Evolutionary conservation across 805 yeast species (phyloP), one percentile per base, ranked within the genome.

Genomic region (Blastobotrys parvus): DNA sequence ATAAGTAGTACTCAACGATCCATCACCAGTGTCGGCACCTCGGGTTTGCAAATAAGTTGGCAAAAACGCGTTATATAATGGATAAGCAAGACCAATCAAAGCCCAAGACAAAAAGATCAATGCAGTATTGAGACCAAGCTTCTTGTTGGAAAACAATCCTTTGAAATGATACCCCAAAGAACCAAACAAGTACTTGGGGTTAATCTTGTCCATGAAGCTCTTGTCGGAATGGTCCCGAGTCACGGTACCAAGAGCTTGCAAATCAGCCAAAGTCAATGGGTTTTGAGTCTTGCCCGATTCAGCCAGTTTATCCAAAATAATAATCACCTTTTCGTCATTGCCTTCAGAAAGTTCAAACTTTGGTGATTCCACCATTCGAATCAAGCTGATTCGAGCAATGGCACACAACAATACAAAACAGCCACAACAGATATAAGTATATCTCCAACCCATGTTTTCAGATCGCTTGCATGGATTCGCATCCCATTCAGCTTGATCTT

Each of bases 401-500:
- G 76, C 75, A 47, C 69, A 68, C 48, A 68, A 63, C 29, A 70
- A 43, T 3, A 78, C 78, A 43, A 77, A 58, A 3, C 72, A 78
- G 7, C 78, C 75, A 54, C 74, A 68, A 11, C 70, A 65, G 55
- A 67, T 74, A 66, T 75, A 72, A 41, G 68, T 64, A 57, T 77
- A 78, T 53, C 83, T 60, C 82, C 83, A 78, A 41, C 83, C 83
- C 61, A 71, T 68, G 56, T 78, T 78, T 30, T 63, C 56, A 11
- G 52, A 45, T 8, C 72, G 63, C 21, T 65, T 63, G 56, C 83
- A 77, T 34, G 59, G 41, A n/a, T 55, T 67, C n/a, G n/a, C 41
- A 13, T 34, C 36, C 18, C 16, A 19, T 25, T 25, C 29, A 7
- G 7, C 10, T 11, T 25, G 29, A 25, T 25, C 11, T 25, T 7